Percentiles rank a stretch among this genome's conserved stretches.
phyloP scores from a whole-genome alignment of 805 yeast species.

The Candida jianshihensis region DNA sequence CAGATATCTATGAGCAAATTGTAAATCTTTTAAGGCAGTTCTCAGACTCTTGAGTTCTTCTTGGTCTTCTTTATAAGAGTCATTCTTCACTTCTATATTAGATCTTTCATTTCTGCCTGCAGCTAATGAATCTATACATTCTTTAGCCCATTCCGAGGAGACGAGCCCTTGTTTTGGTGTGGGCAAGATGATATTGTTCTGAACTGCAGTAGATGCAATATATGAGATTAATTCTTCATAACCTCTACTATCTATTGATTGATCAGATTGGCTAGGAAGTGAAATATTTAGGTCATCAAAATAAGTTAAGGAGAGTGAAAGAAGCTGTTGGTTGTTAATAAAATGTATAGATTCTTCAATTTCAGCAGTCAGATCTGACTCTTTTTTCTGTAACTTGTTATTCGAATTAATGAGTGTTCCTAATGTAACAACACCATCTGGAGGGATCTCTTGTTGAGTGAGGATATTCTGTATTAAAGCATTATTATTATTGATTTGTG shows the following conservation, averaged over 20 bases:
- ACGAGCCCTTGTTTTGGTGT: constrained; percentile 12
- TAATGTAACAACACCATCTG: constrained; percentile 6
- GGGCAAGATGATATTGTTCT: constrained; percentile 17
- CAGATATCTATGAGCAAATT: constrained; percentile 64
- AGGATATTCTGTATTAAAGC: constrained; percentile 6
- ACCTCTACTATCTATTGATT: constrained; percentile 5
- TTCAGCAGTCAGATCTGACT: constrained; percentile 5
- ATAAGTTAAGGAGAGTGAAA: constrained; percentile 15
- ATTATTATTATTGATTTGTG: constrained; percentile 12
- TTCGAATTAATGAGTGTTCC: constrained; percentile 10
- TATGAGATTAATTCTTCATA: constrained; percentile 20
- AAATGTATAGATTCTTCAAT: constrained; percentile 4
- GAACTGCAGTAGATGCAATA: constrained; percentile 21
- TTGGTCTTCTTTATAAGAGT: constrained; percentile 5
- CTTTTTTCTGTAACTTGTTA: constrained; percentile 5
- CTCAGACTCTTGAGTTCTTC: constrained; percentile 26
- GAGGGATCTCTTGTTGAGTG: not conserved
- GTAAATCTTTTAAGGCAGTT: constrained; percentile 61
- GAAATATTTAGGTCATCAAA: constrained; percentile 15
- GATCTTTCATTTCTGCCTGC: not conserved
- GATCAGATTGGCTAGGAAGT: not conserved
- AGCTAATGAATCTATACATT: constrained; percentile 16
- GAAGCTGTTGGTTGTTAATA: constrained; percentile 12
- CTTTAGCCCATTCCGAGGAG: constrained; percentile 19
- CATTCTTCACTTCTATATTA: not conserved